Conservation (phyloP, 768 basidiomycete species). For the Tulasnella sp. region DNA sequence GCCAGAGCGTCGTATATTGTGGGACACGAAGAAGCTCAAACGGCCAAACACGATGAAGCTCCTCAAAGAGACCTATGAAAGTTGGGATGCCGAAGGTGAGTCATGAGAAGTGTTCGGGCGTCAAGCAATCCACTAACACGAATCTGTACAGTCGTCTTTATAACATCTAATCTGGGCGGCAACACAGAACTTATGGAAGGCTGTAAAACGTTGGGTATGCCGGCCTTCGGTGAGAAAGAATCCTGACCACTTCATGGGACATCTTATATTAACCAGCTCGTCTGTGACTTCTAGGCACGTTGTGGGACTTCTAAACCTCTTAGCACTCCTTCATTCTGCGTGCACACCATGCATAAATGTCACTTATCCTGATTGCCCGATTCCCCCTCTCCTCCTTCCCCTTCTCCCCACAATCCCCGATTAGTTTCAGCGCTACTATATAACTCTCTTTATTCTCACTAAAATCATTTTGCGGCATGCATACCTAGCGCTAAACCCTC, state of each 20-base stretch:
- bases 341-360: no score
- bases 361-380: not conserved
- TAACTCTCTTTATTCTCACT: not conserved
- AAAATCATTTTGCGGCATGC: not conserved
- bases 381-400: not conserved
- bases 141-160: conserved; percentile 49
- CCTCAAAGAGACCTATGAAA: conserved; percentile 52
- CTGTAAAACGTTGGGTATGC: conserved; percentile 57
- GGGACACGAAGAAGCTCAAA: conserved; percentile 62
- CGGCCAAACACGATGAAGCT: conserved; percentile 71
- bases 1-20: conserved; percentile 61
- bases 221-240: conserved; percentile 33
- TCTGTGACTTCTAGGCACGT: conserved; percentile 40
- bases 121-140: not conserved
- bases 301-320: conserved; percentile 51
- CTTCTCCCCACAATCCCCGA: conserved; percentile 9
- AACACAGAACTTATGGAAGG: conserved; percentile 73
- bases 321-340: no score
- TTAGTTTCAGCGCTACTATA: not conserved
- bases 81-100: conserved; percentile 60
- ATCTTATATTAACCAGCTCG: not conserved
- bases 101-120: not conserved
- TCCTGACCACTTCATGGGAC: conserved; percentile 16
- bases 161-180: conserved; percentile 72
- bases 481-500: no score